phyloP scores from a whole-genome alignment of 768 basidiomycete species.

The Daedaleopsis nitida region DNA sequence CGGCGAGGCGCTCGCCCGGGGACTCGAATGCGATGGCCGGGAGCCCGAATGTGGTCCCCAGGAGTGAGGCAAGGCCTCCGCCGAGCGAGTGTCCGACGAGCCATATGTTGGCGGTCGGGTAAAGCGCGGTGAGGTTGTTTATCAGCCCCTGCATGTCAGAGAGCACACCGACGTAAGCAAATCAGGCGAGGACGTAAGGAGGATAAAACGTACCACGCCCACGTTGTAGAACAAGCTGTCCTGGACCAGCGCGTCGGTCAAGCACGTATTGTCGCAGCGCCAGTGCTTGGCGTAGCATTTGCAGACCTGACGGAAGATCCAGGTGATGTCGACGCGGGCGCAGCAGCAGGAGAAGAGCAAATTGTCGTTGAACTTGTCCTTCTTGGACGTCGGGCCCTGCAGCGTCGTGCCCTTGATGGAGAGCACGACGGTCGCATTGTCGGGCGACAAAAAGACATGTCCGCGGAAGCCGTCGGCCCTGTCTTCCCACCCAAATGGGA shows the following conservation, averaged over 20 bases:
- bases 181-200: not conserved
- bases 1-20: constrained; percentile 64
- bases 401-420: constrained; percentile 91
- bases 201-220: constrained; percentile 64
- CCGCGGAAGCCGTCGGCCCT: constrained; percentile 79
- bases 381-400: constrained; percentile 81
- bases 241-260: constrained; percentile 80
- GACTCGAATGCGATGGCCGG: constrained; percentile 68
- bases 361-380: constrained; percentile 94
- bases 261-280: constrained; percentile 79
- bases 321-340: constrained; percentile 84
- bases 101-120: constrained; percentile 63
- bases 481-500: constrained; percentile 79
- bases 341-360: constrained; percentile 92
- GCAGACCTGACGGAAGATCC: constrained; percentile 86
- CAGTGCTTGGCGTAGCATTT: constrained; percentile 74
- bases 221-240: constrained; percentile 93
- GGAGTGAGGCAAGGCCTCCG: constrained; percentile 62
- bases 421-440: constrained; percentile 82
- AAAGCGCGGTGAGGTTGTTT: constrained; percentile 57
- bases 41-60: constrained; percentile 65
- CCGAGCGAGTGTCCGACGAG: constrained; percentile 65
- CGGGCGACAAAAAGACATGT: constrained; percentile 79
- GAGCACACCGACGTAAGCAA: not conserved
- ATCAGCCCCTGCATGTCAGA: constrained; percentile 45